Conservation (phyloP, 495 filamentous ascomycete species). For the Penicillium fimorum region DNA sequence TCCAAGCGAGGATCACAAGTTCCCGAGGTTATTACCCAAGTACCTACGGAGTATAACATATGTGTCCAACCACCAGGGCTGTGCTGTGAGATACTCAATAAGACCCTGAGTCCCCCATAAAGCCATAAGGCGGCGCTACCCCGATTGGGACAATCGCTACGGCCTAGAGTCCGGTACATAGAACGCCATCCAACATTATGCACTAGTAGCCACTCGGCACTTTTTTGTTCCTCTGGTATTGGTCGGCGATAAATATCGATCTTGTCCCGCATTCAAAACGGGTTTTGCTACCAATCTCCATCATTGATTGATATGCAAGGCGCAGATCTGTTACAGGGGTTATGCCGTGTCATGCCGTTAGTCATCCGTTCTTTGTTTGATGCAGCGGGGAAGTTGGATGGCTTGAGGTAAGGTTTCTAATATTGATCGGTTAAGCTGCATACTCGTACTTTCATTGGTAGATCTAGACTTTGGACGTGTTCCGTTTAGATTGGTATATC, state of each 20-base stretch:
- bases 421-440: not conserved
- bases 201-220: not conserved
- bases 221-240: not conserved
- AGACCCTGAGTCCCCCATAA: not conserved
- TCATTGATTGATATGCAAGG: constrained; percentile 18
- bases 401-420: constrained; percentile 8
- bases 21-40: too few species aligned
- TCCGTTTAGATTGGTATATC: not conserved
- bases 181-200: not conserved
- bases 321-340: constrained; percentile 29
- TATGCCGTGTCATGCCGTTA: constrained; percentile 14
- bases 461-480: not conserved
- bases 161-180: not conserved
- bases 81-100: not conserved
- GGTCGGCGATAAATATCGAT: not conserved
- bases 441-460: not conserved
- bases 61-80: not conserved
- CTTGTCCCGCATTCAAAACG: not conserved
- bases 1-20: too few species aligned
- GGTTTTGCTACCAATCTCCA: constrained; percentile 16
- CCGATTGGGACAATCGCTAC: not conserved
- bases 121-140: not conserved
- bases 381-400: constrained; percentile 2
- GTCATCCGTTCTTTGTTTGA: constrained; percentile 7
- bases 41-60: too few species aligned